phyloP scores from a whole-genome alignment of 2,329 filamentous ascomycete genomes.

The Penicillium sp. region DNA sequence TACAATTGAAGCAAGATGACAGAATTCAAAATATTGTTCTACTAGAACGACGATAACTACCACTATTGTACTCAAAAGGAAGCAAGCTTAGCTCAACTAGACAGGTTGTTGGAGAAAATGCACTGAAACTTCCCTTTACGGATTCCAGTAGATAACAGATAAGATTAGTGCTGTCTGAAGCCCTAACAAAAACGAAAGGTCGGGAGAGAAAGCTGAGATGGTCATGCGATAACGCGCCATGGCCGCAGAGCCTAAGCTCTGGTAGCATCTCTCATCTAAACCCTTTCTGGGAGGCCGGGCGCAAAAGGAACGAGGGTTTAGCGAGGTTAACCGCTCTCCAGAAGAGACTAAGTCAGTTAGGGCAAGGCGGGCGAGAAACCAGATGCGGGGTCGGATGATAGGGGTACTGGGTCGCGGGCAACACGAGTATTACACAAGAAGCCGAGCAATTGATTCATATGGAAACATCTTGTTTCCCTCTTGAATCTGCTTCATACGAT shows the following conservation, averaged over 20 bases:
- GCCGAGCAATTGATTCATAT: neutral
- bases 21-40: neutral
- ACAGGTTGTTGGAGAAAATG: constrained; percentile 11
- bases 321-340: neutral
- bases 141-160: no score
- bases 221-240: neutral
- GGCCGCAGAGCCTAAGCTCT: neutral
- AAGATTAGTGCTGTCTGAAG: neutral
- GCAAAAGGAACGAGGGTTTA: neutral
- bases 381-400: constrained; percentile 1
- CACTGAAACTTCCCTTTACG: neutral
- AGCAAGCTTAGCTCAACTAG: neutral
- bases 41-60: no score
- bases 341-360: neutral
- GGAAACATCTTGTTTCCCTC: neutral
- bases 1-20: neutral
- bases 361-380: constrained; percentile 2
- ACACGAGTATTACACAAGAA: neutral
- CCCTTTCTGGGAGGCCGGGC: neutral
- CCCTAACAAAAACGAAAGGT: neutral
- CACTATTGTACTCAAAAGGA: no score
- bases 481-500: neutral
- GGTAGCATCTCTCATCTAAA: neutral
- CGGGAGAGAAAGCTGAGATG: neutral
- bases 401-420: neutral